Conservation (phyloP, 257 asterid genomes). For the Fraxinus excelsior region DNA sequence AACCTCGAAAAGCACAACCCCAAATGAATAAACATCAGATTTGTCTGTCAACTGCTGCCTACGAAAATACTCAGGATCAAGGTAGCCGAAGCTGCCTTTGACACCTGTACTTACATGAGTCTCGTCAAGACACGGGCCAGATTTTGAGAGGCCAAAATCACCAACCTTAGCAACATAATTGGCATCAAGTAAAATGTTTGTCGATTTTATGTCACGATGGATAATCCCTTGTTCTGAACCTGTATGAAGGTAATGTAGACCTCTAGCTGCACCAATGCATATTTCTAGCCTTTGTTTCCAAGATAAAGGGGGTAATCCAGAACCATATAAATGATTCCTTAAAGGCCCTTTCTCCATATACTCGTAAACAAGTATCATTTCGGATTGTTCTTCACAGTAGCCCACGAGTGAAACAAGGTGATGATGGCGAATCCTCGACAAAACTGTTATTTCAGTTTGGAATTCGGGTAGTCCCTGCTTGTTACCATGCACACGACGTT, state of each 20-base stretch:
- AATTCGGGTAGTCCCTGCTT: slow-evolving; percentile 79
- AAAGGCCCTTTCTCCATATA: slow-evolving; percentile 73
- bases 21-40: slow-evolving; percentile 75
- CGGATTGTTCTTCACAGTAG: slow-evolving; percentile 71
- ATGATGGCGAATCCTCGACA: slow-evolving; percentile 69
- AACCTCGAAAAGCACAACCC: slow-evolving; percentile 72
- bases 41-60: slow-evolving; percentile 75
- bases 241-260: slow-evolving; percentile 78
- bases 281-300: slow-evolving; percentile 83
- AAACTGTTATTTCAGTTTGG: slow-evolving; percentile 64
- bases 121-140: slow-evolving; percentile 70
- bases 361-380: slow-evolving; percentile 81
- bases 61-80: slow-evolving; percentile 76
- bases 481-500: slow-evolving; percentile 66
- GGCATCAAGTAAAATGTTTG: slow-evolving; percentile 69
- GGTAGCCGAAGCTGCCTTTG: slow-evolving; percentile 77
- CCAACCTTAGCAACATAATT: slow-evolving; percentile 69
- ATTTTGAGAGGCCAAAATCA: slow-evolving; percentile 75
- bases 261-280: slow-evolving; percentile 90
- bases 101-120: slow-evolving; percentile 85
- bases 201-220: slow-evolving; percentile 74
- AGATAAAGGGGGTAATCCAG: slow-evolving; percentile 43
- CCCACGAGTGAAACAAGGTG: slow-evolving; percentile 79
- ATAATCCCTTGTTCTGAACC: slow-evolving; percentile 82
- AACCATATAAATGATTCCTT: slow-evolving; percentile 60